phyloP scores from a whole-genome alignment of 2,329 filamentous ascomycete species.

The Beauveria medogensis region DNA sequence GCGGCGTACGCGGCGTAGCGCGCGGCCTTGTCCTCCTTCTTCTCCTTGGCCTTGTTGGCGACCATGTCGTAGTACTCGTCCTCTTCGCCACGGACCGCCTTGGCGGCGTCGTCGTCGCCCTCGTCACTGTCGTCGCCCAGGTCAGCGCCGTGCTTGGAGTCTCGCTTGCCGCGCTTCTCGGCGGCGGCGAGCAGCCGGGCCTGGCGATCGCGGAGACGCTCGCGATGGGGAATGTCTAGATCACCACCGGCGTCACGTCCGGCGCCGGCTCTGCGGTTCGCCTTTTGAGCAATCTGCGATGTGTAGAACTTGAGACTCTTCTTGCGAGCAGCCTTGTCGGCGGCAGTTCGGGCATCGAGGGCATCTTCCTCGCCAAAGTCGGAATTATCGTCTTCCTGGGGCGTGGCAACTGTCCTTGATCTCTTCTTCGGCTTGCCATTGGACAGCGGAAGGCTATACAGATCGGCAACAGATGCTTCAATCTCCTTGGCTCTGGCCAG shows the following conservation, averaged over 20 bases:
- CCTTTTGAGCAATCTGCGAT: slow-evolving; percentile 91
- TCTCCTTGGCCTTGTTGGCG: slow-evolving; percentile 58
- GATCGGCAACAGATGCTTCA: slow-evolving; percentile 61
- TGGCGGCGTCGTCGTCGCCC: slow-evolving; percentile 49
- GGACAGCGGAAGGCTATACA: slow-evolving; percentile 53
- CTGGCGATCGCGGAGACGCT: slow-evolving; percentile 79
- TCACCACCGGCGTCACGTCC: slow-evolving; percentile 72
- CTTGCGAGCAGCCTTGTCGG: slow-evolving; percentile 83
- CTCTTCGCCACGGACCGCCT: slow-evolving; percentile 47
- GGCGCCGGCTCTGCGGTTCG: slow-evolving; percentile 70
- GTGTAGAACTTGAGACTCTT: slow-evolving; percentile 97
- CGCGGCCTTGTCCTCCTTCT: slow-evolving; percentile 64
- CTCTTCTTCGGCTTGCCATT: slow-evolving; percentile 32
- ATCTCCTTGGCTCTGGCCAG: slow-evolving; percentile 50
- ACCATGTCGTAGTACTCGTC: slow-evolving; percentile 90
- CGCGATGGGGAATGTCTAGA: slow-evolving; percentile 76
- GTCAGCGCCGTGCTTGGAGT: slow-evolving; percentile 54
- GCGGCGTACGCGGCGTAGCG: slow-evolving; percentile 46
- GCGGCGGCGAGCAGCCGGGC: slow-evolving; percentile 83
- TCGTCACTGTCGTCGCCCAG: slow-evolving; percentile 62
- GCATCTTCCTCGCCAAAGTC: slow-evolving; percentile 89
- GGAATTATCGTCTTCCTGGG: slow-evolving; percentile 56
- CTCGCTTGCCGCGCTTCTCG: slow-evolving; percentile 67
- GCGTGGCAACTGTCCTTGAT: slow-evolving; percentile 22
- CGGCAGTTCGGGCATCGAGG: slow-evolving; percentile 69